A percentile compares a stretch with the other conserved stretches of the same genome.
phyloP scores from a whole-genome alignment of 768 basidiomycete genomes.

The Porpolomopsis calyptriformis region DNA sequence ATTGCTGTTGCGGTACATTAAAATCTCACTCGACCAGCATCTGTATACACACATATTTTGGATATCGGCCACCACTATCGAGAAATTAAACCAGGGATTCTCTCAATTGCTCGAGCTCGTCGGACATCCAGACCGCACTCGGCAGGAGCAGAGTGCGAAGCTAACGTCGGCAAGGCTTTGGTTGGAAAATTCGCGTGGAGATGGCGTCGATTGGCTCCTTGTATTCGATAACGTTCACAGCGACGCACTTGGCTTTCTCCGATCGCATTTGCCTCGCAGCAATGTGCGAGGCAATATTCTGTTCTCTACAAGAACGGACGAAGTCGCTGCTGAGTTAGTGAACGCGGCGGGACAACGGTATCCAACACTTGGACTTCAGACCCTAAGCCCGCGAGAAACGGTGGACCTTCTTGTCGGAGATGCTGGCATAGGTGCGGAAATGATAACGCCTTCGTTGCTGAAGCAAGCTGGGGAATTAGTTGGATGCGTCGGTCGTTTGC shows the following conservation, averaged over 20 bases:
- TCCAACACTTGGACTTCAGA: neutral
- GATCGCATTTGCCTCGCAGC: neutral
- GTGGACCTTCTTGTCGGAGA: neutral
- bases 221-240: neutral
- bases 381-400: neutral
- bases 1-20: neutral
- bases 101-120: neutral
- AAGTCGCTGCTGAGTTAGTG: neutral
- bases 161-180: no score
- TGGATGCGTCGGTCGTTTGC: no score
- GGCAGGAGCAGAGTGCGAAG: slow-evolving; percentile 1
- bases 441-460: no score
- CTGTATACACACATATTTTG: slow-evolving; percentile 1
- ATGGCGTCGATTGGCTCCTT: neutral
- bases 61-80: slow-evolving; percentile 2
- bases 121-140: neutral
- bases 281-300: neutral
- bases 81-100: slow-evolving; percentile 2
- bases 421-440: neutral
- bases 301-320: neutral
- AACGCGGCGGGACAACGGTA: neutral
- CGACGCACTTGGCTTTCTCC: neutral
- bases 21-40: neutral
- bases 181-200: neutral
- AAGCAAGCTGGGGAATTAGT: no score